Base-by-base conservation (phyloP, 495 filamentous ascomycete species). In the Penicillium arizonense region DNA sequence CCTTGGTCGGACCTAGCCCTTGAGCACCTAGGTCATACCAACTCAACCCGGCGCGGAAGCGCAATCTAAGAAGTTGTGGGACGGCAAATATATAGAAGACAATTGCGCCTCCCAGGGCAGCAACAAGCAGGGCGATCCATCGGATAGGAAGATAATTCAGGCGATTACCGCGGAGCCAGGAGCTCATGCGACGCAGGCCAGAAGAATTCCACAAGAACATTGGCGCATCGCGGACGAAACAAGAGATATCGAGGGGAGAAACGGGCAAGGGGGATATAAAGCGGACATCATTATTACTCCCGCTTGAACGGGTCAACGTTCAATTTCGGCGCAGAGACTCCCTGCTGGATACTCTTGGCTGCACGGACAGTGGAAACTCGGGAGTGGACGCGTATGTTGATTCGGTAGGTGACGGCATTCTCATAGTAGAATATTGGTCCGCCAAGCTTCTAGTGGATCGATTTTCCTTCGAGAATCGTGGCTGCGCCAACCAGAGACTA, bases 1-100 rank as follows among this genome's bases (percentile, higher is more conserved):
- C 48, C 42, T 34, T 61, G 6, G 68, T 63, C 6, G 71, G 71
- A 3, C 67, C 69, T 32, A 74, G 68, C 3, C 71, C 71, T 42
- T 70, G 64, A 7, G 56, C 44, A 6, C 71, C 71, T 13, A 71
- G 46, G 41, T 74, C 69, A 56, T 74, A 74, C 57, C 50, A 57
- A 49, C 65, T 66, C 21, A 72, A 41, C 11, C 59, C 68, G n/a
- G 50, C 9, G 5, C 67, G 69, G 16, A 72, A 61, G 14, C 64
- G 61, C 28, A 74, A 56, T n/a, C 61, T 52, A 18, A 51, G 26
- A 4, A 74, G 51, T 16, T 72, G 69, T 3, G 71, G 69, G 2
- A 71, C 14, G 1, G 45, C 59, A 38, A 67, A 63, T 2, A 67
- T 46, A 35, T 58, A 70, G 24, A 66, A 56, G 2, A 69, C 39